Evolutionary conservation across 2,329 filamentous ascomycete species (phyloP), one percentile per base, ranked within the genome.

Genomic region (Apiospora malaysiana): DNA sequence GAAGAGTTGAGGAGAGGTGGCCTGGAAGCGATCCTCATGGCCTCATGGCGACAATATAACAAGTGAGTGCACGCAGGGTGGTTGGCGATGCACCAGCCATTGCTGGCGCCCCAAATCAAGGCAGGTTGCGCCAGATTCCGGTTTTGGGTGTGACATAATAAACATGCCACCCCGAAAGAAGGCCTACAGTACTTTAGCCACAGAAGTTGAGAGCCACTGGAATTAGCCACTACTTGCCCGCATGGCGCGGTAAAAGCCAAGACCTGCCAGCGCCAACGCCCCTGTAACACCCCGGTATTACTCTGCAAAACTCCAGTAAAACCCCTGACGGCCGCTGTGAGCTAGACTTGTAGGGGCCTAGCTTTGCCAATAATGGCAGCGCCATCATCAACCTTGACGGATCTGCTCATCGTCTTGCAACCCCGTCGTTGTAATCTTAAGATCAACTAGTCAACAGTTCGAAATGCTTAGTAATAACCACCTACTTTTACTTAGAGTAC

Each of bases 61-160:
- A 12, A 40, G 32, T 40, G 56, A 40, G 32, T 40, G 56, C 18
- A 10, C 18, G 32, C 37, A 63, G n/a, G 4, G 32, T 40, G 4
- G 32, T 40, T 63, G 56, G 18, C 27, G 4, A n/a, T n/a, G 18
- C 18, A 18, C 1, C 8, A 27, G 32, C 56, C 56, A n/a, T 63
- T 12, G 56, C 56, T 63, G 56, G 56, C 56, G 56, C 9, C 32
- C 27, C 2, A n/a, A 63, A 63, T n/a, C 56, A 63, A 63, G 56
- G 56, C 56, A 40, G 56, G n/a, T 12, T n/a, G 56, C 56, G 56
- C 32, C 2, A 63, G 32, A 63, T 40, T n/a, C 32, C 4, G 21
- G 56, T n/a, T 63, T 63, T n/a, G 56, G 56, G n/a, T 40, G 56
- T 32, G 56, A 63, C 56, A n/a, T 32, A 40, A 63, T 21, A 40